Percentiles rank a stretch among this genome's conserved stretches.
Evolutionary conservation across 352 stramenopile species (phyloP).

Genomic region (Phytophthora vignae): DNA sequence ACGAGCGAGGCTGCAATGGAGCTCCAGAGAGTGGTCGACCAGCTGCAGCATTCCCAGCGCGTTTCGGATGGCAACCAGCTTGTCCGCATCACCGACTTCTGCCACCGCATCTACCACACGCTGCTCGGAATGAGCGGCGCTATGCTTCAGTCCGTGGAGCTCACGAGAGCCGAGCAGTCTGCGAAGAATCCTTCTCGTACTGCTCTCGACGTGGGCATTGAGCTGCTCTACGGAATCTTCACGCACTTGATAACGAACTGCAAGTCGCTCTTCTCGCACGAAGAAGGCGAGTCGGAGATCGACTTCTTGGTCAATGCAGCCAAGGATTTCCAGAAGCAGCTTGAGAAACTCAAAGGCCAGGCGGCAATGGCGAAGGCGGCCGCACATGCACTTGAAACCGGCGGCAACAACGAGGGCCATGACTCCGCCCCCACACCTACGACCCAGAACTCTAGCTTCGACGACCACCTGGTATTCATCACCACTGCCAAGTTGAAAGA

Average conservation of each 20-base stretch:
- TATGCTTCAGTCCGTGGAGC: conserved; percentile 54
- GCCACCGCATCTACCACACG: conserved; percentile 58
- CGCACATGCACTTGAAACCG: conserved; percentile 13
- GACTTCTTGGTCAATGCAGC: conserved; percentile 46
- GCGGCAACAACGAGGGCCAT: conserved; percentile 18
- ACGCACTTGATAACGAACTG: conserved; percentile 42
- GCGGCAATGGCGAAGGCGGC: conserved; percentile 42
- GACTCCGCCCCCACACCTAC: not conserved
- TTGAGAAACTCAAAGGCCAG: conserved; percentile 64
- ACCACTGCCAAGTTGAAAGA: conserved; percentile 46
- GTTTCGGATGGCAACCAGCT: conserved; percentile 28
- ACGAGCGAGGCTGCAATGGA: conserved; percentile 49
- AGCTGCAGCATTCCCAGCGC: conserved; percentile 35
- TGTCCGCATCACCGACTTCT: conserved; percentile 36
- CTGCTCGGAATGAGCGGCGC: conserved; percentile 58
- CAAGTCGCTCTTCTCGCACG: conserved; percentile 11
- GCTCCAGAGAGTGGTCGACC: conserved; percentile 41
- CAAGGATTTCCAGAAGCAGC: conserved; percentile 48
- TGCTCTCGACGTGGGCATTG: conserved; percentile 48
- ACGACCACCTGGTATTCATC: conserved; percentile 48
- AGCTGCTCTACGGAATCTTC: conserved; percentile 52
- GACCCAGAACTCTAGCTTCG: conserved; percentile 43
- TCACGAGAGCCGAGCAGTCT: conserved; percentile 35
- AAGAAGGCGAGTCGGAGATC: conserved; percentile 30
- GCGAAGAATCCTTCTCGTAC: conserved; percentile 16